phyloP scores from a whole-genome alignment of 305 asterid species.

The Stenogyne calaminthoides region DNA sequence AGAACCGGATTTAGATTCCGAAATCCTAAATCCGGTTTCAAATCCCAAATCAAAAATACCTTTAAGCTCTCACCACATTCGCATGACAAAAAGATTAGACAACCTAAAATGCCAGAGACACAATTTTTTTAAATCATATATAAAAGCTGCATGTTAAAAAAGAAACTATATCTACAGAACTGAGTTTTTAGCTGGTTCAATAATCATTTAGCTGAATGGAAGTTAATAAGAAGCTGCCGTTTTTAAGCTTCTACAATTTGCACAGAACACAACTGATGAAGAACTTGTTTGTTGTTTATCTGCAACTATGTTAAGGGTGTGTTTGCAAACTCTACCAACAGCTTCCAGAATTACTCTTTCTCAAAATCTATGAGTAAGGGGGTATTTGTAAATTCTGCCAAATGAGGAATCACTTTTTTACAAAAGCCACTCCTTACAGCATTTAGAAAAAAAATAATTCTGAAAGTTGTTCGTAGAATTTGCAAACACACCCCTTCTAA shows the following conservation, averaged over 20 bases:
- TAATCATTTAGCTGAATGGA: not conserved
- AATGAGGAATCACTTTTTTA: too few relatives aligned
- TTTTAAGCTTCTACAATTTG: not conserved
- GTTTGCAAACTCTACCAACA: too few relatives aligned
- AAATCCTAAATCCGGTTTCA: not conserved
- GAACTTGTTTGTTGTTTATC: not conserved
- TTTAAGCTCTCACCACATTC: not conserved
- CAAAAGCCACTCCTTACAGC: too few relatives aligned
- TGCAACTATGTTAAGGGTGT: conserved; percentile 1
- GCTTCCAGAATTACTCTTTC: too few relatives aligned
- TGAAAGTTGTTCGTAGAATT: too few relatives aligned
- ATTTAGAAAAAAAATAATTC: too few relatives aligned
- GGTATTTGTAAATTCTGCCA: too few relatives aligned
- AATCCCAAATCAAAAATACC: not conserved
- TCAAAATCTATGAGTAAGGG: too few relatives aligned
- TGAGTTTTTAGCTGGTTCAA: conserved; percentile 3
- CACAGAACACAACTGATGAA: not conserved
- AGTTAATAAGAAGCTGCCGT: not conserved
- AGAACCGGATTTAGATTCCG: too few relatives aligned
- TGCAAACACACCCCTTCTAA: too few relatives aligned
- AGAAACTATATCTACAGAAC: not conserved
- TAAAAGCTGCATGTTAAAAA: not conserved
- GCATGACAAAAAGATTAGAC: not conserved
- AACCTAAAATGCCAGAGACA: not conserved
- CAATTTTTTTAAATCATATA: not conserved